Evolutionary conservation across 2,329 filamentous ascomycete genomes (phyloP), one percentile per base, ranked within the genome.

Genomic region (Arthroderma sp.): DNA sequence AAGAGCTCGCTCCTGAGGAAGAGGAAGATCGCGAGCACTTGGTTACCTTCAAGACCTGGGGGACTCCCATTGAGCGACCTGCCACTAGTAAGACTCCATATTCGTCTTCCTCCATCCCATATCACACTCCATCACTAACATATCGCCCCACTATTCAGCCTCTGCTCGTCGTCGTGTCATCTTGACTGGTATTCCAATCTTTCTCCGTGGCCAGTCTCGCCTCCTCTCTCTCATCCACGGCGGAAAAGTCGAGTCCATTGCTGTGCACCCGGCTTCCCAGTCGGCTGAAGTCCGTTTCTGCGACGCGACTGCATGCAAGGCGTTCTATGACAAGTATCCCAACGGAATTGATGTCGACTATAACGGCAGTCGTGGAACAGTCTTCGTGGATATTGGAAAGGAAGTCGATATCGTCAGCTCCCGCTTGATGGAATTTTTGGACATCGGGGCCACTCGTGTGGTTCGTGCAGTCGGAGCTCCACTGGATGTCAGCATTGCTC

Each of bases 381-480:
- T 76, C 49, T 62, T 73, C 4, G 68, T 73, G 17, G 69, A 72
- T 13, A 65, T 76, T n/a, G 65, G 67, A 1, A 66, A 73, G 7
- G 64, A 70, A 0, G 66, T 78, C 7, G 68, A 73, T 37, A 62
- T 70, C 4, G 63, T 73, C 58, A 73, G 73, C 57, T 73, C 73
- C 8, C 65, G 73, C 31, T 66, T 79, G 17, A 65, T 66, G 4
- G 70, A 70, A 38, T 71, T 71, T 54, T 69, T 73, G 8, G 70
- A 72, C 1, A 65, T 67, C 1, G 73, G 73, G 0, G 68, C 70
- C 2, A 74, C 76, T 23, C 74, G 77, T 33, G 76, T 75, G 53
- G 68, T 80, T 13, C 73, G 73, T 51, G 74, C 71, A 19, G 64
- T 72, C 5, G 72, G 72, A 7, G 71, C 71, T 4, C 70, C 74